These are phyloP conservation scores for Xylaria cubensis DNA, from an alignment of 495 filamentous ascomycete species.

Conservation along the genomic window DNA sequence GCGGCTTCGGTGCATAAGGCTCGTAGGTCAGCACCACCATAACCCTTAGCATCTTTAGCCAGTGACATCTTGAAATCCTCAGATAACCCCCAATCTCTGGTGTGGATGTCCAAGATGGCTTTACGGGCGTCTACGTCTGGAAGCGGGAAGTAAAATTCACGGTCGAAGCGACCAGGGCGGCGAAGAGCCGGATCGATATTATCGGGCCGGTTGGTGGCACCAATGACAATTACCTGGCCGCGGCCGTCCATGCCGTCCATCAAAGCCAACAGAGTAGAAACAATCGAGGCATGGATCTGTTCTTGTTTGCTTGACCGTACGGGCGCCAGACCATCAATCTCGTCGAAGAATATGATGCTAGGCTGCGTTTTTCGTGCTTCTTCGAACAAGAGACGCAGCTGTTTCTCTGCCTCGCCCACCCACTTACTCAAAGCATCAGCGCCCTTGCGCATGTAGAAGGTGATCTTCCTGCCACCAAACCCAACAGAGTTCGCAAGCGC, in stretches of 20 bases:
- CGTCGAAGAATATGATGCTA: constrained; percentile 99
- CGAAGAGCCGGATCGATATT: constrained; percentile 95
- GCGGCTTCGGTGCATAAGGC: constrained; percentile 98
- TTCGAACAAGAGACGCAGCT: constrained; percentile 91
- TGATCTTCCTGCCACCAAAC: constrained; percentile 84
- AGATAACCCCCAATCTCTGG: constrained; percentile 87
- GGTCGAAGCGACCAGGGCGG: constrained; percentile 92
- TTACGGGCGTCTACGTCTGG: constrained; percentile 79
- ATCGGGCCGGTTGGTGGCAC: constrained; percentile 96
- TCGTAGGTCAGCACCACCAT: constrained; percentile 92
- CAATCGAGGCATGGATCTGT: constrained; percentile 97
- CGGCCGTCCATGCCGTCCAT: constrained; percentile 99
- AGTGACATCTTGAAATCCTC: constrained; percentile 80
- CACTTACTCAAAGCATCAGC: constrained; percentile 97
- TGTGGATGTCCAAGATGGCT: constrained; percentile 93
- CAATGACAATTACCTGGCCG: constrained; percentile 97
- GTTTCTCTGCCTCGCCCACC: constrained; percentile 97
- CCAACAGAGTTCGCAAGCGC: constrained; percentile 84
- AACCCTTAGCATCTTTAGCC: constrained; percentile 89
- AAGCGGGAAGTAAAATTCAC: constrained; percentile 97
- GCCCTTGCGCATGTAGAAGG: constrained; percentile 98
- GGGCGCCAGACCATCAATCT: constrained; percentile 95
- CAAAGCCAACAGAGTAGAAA: constrained; percentile 89
- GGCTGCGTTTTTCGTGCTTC: constrained; percentile 94
- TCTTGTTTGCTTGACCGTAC: constrained; percentile 97